Evolutionary conservation across 2,329 filamentous ascomycete species (phyloP).

Genomic region (Anthostomella pinea): DNA sequence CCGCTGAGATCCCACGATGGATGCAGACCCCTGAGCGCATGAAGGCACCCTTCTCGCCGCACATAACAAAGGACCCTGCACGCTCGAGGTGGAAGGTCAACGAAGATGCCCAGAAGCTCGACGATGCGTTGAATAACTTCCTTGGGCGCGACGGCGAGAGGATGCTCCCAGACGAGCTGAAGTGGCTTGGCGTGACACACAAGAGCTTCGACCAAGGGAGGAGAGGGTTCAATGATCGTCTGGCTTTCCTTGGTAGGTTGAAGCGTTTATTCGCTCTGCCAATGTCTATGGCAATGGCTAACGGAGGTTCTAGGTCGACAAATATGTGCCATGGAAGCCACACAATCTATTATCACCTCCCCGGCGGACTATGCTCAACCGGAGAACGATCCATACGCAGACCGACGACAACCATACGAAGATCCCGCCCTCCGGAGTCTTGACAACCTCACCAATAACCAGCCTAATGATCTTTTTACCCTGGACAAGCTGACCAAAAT

Average conservation of each 20-base stretch:
- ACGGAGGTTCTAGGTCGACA: constrained; percentile 24
- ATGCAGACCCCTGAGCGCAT: constrained; percentile 65
- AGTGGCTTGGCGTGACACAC: constrained; percentile 95
- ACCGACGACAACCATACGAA: constrained; percentile 62
- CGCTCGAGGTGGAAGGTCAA: constrained; percentile 67
- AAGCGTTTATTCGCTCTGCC: constrained; percentile 18
- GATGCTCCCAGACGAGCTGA: constrained; percentile 82
- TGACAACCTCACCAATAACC: constrained; percentile 63
- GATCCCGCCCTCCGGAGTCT: constrained; percentile 71
- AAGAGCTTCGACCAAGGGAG: constrained; percentile 97
- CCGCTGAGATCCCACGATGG: constrained; percentile 57
- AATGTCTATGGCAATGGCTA: constrained; percentile 12
- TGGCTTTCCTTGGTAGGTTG: constrained; percentile 91
- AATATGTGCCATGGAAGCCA: constrained; percentile 28
- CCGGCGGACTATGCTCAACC: constrained; percentile 27
- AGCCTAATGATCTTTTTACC: constrained; percentile 60
- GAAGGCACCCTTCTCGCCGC: constrained; percentile 66
- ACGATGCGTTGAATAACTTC: constrained; percentile 74
- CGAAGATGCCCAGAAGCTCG: constrained; percentile 67
- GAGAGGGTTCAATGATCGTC: constrained; percentile 88
- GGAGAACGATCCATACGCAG: constrained; percentile 39
- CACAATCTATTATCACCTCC: constrained; percentile 63
- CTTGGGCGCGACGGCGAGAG: constrained; percentile 70
- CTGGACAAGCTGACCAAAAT: constrained; percentile 65
- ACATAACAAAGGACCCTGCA: constrained; percentile 51